Evolutionary conservation across 805 yeast genomes (phyloP).

Genomic region (Lipomyces mesembrius): DNA sequence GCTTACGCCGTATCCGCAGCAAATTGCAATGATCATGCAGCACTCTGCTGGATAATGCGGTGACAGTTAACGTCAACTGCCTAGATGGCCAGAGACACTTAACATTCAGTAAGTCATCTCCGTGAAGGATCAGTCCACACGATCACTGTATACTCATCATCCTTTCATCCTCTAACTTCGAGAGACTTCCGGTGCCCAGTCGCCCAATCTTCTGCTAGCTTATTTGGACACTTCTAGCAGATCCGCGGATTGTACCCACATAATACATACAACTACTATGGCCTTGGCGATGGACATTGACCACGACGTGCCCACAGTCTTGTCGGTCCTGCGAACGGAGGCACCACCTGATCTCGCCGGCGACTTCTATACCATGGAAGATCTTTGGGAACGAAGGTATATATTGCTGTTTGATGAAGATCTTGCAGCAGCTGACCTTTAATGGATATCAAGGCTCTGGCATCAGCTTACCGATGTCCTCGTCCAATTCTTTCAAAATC

Average conservation of each 20-base stretch:
- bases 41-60: neutral
- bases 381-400: constrained; percentile 75
- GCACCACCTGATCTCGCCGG: constrained; percentile 67
- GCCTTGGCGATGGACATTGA: constrained; percentile 36
- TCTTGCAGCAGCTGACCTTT: neutral
- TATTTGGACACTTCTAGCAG: neutral
- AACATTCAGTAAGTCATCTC: neutral
- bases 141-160: neutral
- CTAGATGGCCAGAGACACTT: neutral
- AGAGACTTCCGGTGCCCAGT: neutral
- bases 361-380: constrained; percentile 73
- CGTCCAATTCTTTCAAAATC: constrained; percentile 61
- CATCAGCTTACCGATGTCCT: constrained; percentile 82
- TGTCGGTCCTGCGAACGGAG: constrained; percentile 67
- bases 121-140: neutral
- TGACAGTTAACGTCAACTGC: neutral
- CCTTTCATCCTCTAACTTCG: neutral
- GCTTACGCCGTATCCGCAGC: neutral
- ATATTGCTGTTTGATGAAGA: neutral
- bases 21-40: neutral
- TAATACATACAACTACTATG: constrained; percentile 10
- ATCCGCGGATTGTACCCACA: neutral
- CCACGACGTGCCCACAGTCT: constrained; percentile 54
- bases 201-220: neutral
- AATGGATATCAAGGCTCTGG: constrained; percentile 60